Base-by-base conservation (phyloP, 2,329 filamentous ascomycete species). In the Dactylellina parvicollis region DNA sequence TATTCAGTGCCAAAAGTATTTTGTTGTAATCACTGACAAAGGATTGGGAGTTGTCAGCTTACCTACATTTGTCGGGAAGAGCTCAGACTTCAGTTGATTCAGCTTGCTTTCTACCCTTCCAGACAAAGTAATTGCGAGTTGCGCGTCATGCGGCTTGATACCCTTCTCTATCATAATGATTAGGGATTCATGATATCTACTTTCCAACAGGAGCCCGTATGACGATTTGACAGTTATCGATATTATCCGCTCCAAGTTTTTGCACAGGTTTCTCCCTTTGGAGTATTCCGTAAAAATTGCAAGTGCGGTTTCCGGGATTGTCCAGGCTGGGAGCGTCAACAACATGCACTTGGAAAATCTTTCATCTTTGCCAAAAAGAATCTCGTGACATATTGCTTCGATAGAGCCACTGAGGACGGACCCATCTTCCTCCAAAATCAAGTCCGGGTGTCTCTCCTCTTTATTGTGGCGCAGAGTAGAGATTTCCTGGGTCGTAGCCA, bases 381-480 rank as follows among this genome's bases (percentile, higher is more conserved):
- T 77, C 47, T 79, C 77, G 50, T 79, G 77, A 44, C 77, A 78
- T 20, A 79, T 70, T 5, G 77, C 77, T 47, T 79, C 77, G 24
- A 78, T 74, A 9, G 77, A 77, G 52, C 77, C 77, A 42, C 74
- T 74, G 46, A 74, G 52, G 28, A 77, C 74, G 9, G 60, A 61
- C 4, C 77, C 77, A 60, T 77, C 66, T 30, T 78, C 71, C 3
- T 62, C 69, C 34, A 77, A 42, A 36, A 77, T 65, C 10, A 79
- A 56, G 54, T 78, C 77, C 16, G 77, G 77, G 65, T 79, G 77
- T 36, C 75, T 75, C 20, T 75, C 65, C 18, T 70, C 75, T n/a
- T 75, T 76, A 34, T 75, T 78, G 52, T 78, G 75, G 14, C 75
- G 75, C 12, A 78, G 65, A 8, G 74, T 73, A 28, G 76, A 78